These are phyloP conservation scores for Xylariaceae sp. DNA, from an alignment of 2,329 filamentous ascomycete species.

Conservation along the genomic window DNA sequence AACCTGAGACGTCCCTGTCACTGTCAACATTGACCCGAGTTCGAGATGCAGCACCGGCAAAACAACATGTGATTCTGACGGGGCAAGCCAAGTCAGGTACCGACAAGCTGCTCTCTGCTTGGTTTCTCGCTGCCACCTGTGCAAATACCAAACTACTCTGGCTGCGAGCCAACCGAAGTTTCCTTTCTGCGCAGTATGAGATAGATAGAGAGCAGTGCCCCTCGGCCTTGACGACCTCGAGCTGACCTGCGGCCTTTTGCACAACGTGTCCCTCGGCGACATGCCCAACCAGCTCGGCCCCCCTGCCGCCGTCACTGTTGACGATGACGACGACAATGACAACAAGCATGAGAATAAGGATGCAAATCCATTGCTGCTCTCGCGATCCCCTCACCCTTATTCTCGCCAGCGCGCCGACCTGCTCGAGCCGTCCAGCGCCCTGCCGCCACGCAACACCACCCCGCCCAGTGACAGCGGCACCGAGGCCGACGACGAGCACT, in stretches of 20 bases:
- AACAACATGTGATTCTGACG: too few relatives aligned
- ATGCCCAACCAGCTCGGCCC: conserved; percentile 46
- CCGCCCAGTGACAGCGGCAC: conserved; percentile 84
- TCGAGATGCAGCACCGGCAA: too few relatives aligned
- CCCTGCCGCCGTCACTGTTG: conserved; percentile 28
- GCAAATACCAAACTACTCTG: too few relatives aligned
- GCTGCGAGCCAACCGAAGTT: too few relatives aligned
- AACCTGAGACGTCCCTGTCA: too few relatives aligned
- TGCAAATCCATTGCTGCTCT: conserved; percentile 44
- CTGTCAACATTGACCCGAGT: too few relatives aligned
- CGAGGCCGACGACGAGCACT: conserved; percentile 91
- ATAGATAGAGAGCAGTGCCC: too few relatives aligned
- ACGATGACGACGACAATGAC: conserved; percentile 34
- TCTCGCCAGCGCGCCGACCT: conserved; percentile 56
- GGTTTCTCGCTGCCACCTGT: too few relatives aligned
- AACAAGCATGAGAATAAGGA: conserved; percentile 37
- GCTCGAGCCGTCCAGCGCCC: conserved; percentile 45
- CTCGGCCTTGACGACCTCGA: conserved; percentile 16
- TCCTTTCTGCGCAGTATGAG: too few relatives aligned
- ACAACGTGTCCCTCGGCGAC: conserved; percentile 25
- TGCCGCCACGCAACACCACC: conserved; percentile 49
- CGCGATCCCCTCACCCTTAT: conserved; percentile 66
- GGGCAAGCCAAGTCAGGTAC: too few relatives aligned
- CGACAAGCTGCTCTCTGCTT: too few relatives aligned
- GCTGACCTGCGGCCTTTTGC: conserved; percentile 18